These are phyloP conservation scores for Clonostachys solani DNA, from an alignment of 2,329 filamentous ascomycete genomes.

Conservation along the genomic window DNA sequence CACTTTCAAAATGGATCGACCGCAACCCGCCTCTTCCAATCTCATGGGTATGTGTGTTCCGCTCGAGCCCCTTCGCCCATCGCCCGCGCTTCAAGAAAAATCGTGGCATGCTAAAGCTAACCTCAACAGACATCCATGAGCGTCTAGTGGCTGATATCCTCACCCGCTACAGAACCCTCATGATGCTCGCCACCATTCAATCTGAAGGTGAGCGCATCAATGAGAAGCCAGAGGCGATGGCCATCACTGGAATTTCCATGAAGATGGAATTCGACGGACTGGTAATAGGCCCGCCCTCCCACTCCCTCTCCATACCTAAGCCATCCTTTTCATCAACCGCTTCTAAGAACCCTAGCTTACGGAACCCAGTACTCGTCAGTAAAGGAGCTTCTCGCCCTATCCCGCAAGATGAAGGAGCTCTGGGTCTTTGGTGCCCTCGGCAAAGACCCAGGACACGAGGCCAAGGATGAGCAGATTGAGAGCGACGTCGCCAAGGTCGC, in stretches of 20 bases:
- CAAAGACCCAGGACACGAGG: slow-evolving; percentile 24
- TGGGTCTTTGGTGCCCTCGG: slow-evolving; percentile 38
- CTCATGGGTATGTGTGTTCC: slow-evolving; percentile 3
- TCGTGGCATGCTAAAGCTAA: background rate
- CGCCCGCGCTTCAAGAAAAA: background rate
- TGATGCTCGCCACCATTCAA: slow-evolving; percentile 36
- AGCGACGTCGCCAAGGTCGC: slow-evolving; percentile 26
- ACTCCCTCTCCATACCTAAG: background rate
- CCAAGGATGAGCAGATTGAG: slow-evolving; percentile 28
- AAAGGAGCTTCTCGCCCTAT: slow-evolving; percentile 38
- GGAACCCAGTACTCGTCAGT: slow-evolving; percentile 29
- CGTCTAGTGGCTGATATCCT: slow-evolving; percentile 39
- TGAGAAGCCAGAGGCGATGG: slow-evolving; percentile 33
- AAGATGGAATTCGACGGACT: slow-evolving; percentile 40
- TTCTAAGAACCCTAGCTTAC: background rate
- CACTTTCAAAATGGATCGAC: slow-evolving; percentile 2
- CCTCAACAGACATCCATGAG: slow-evolving; percentile 32
- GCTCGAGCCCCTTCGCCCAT: background rate
- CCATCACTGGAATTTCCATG: slow-evolving; percentile 36
- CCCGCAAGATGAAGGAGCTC: slow-evolving; percentile 38
- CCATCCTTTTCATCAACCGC: background rate
- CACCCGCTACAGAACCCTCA: slow-evolving; percentile 35
- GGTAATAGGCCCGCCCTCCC: slow-evolving; percentile 11
- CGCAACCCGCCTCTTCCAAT: slow-evolving; percentile 4
- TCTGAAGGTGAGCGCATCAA: slow-evolving; percentile 30